Evolutionary conservation across 495 filamentous ascomycete species (phyloP).

Genomic region (Penicillium psychrofluorescens): DNA sequence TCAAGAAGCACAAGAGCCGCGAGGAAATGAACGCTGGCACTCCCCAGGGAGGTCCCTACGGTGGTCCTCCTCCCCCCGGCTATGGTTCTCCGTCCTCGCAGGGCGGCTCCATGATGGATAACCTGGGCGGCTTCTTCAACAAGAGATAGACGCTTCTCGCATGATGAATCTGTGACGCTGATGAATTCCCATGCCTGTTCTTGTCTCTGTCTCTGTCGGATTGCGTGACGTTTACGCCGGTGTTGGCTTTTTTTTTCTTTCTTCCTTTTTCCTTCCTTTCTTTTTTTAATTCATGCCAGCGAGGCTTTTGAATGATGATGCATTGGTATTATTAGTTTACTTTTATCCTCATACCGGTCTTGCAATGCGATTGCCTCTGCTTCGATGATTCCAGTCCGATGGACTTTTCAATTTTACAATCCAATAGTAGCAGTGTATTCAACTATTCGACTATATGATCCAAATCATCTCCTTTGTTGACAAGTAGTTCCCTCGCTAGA

Average conservation of each 20-base stretch:
- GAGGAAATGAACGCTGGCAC: conserved; percentile 13
- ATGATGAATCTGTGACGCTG: conserved; percentile 12
- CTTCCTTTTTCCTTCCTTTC: no score
- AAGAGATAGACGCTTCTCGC: conserved; percentile 26
- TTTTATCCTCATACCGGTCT: neutral
- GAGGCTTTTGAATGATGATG: conserved; percentile 15
- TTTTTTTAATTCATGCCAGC: neutral
- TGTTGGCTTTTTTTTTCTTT: conserved; percentile 1
- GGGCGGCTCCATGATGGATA: conserved; percentile 26
- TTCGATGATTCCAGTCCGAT: no score
- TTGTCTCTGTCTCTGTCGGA: conserved; percentile 6
- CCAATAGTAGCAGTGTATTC: no score
- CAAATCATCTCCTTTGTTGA: no score
- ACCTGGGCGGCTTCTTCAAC: conserved; percentile 39
- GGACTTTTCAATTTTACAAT: no score
- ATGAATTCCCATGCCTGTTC: conserved; percentile 19
- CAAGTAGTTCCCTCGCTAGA: conserved; percentile 4
- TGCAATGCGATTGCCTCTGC: neutral
- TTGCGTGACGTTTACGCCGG: neutral
- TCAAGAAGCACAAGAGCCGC: conserved; percentile 38
- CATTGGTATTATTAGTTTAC: conserved; percentile 11
- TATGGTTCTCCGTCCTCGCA: no score
- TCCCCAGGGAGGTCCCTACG: conserved; percentile 15
- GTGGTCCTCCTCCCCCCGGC: conserved; percentile 3
- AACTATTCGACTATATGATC: no score